These are phyloP conservation scores for Fusarium chuoi DNA, from an alignment of 2,329 filamentous ascomycete genomes.

Conservation along the genomic window DNA sequence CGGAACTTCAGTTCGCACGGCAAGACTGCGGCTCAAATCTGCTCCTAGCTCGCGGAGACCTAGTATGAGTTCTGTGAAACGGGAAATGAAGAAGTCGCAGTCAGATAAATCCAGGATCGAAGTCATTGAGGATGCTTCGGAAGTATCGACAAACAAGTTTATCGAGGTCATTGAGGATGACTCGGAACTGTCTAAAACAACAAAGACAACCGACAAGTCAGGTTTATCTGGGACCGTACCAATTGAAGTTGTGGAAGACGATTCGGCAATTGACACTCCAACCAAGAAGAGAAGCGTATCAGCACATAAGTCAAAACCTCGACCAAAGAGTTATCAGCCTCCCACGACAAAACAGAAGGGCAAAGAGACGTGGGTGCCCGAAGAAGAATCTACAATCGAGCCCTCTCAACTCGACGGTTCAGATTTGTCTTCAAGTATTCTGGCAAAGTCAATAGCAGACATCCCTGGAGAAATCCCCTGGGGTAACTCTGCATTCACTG, in stretches of 20 bases:
- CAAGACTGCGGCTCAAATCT: conserved; percentile 45
- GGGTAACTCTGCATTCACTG: conserved; percentile 74
- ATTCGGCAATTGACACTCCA: conserved; percentile 53
- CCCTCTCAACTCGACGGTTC: conserved; percentile 43
- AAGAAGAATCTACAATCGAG: conserved; percentile 45
- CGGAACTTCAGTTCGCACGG: conserved; percentile 39
- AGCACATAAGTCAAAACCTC: conserved; percentile 41
- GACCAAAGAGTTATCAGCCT: conserved; percentile 41
- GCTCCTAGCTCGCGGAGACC: conserved; percentile 39
- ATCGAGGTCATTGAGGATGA: conserved; percentile 28
- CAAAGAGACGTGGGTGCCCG: conserved; percentile 44
- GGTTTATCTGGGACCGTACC: conserved; percentile 2
- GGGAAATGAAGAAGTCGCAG: conserved; percentile 40
- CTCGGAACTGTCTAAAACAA: conserved; percentile 37
- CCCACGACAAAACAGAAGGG: conserved; percentile 39
- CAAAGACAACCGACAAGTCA: conserved; percentile 11
- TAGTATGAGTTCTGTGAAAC: conserved; percentile 45
- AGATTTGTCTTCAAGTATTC: conserved; percentile 50
- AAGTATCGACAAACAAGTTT: conserved; percentile 19
- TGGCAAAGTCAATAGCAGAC: conserved; percentile 66
- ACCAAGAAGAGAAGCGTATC: conserved; percentile 49
- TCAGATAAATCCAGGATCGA: conserved; percentile 28
- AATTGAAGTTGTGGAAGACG: conserved; percentile 51
- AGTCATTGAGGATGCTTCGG: conserved; percentile 17
- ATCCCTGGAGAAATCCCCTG: conserved; percentile 68